Conservation (phyloP, 345 rosid species). For the Rhodamnia argentea region DNA sequence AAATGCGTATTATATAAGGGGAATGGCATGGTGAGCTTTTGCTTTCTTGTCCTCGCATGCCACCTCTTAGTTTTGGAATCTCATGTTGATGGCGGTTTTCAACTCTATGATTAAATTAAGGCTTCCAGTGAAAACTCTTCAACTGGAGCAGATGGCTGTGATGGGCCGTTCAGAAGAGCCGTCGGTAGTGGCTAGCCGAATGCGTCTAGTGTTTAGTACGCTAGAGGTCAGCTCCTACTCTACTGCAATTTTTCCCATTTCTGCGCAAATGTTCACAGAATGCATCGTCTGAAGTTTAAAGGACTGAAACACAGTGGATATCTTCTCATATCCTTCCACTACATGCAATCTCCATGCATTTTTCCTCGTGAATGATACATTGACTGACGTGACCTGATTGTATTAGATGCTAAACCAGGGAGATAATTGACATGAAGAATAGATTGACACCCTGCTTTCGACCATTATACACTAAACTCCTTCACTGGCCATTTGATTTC, state of each 20-base stretch:
- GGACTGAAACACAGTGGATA: neutral
- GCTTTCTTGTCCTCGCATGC: neutral
- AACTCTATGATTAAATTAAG: slow-evolving; percentile 17
- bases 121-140: slow-evolving; percentile 96
- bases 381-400: neutral
- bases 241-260: neutral
- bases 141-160: slow-evolving; percentile 91
- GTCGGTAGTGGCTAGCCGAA: slow-evolving; percentile 79
- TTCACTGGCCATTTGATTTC: neutral
- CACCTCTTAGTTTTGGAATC: neutral
- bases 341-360: neutral
- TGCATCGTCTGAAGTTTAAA: neutral
- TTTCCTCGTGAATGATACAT: neutral
- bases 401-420: neutral
- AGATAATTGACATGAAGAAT: neutral
- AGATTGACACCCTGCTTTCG: neutral
- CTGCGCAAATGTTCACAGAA: neutral
- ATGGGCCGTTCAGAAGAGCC: slow-evolving; percentile 73
- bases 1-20: slow-evolving; percentile 68
- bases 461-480: neutral
- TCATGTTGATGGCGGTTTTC: neutral
- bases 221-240: slow-evolving; percentile 53
- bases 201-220: slow-evolving; percentile 79
- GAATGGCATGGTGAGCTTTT: slow-evolving; percentile 86
- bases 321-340: neutral